phyloP scores from a whole-genome alignment of 2,329 filamentous ascomycete species.

The Botrytis pseudocinerea region DNA sequence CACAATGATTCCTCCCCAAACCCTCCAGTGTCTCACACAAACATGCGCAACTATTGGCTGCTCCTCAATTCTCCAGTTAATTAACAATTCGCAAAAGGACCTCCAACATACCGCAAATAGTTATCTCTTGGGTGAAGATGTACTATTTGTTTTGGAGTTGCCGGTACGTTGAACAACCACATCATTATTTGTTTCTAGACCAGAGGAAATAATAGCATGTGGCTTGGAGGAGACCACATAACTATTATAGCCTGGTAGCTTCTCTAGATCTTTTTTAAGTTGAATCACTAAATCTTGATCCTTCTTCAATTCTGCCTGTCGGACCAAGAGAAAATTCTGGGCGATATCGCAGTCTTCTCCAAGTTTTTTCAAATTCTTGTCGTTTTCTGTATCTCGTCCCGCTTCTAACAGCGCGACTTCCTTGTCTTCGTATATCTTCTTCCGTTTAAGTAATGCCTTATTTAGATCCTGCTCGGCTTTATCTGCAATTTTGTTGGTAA shows the following conservation, averaged over 20 bases:
- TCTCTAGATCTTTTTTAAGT: neutral
- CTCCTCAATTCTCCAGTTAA: neutral
- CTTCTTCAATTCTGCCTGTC: neutral
- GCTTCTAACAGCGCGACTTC: neutral
- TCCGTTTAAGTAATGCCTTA: rapidly evolving
- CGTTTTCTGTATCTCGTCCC: neutral
- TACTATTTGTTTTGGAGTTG: neutral
- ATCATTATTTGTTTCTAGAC: neutral
- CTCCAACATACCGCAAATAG: neutral
- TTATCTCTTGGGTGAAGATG: neutral
- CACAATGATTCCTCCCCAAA: neutral
- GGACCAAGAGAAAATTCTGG: neutral
- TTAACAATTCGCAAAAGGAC: neutral
- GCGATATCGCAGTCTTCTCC: neutral
- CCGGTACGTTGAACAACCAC: too few relatives aligned
- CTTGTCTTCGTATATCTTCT: neutral
- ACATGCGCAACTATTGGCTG: neutral
- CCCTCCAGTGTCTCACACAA: neutral
- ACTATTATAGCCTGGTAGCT: neutral
- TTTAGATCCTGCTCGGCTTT: neutral
- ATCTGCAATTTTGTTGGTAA: neutral
- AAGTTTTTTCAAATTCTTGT: neutral
- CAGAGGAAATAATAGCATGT: neutral
- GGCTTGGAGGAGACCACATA: neutral
- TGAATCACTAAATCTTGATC: rapidly evolving